Evolutionary conservation across 2,329 filamentous ascomycete genomes (phyloP).

Genomic region (Botrytis aclada): DNA sequence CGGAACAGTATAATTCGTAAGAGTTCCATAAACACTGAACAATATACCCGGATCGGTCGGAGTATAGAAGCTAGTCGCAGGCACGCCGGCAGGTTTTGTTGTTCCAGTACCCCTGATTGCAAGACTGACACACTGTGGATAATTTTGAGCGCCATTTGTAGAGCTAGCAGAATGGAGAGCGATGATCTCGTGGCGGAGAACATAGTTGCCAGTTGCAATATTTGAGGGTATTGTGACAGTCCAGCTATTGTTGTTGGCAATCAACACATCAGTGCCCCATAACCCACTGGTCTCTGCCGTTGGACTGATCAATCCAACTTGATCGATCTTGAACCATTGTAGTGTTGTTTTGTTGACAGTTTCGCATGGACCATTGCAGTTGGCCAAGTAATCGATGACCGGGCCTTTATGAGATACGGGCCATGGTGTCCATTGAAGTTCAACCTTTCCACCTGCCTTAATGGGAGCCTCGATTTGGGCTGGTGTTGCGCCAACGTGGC

Average conservation of each 20-base stretch:
- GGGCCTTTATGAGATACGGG: slow-evolving; percentile 56
- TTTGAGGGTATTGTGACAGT: slow-evolving; percentile 45
- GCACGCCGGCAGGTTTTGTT: slow-evolving; percentile 39
- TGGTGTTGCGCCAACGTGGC: slow-evolving; percentile 56
- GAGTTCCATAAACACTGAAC: slow-evolving; percentile 40
- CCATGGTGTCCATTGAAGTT: slow-evolving; percentile 62
- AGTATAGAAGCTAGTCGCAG: slow-evolving; percentile 43
- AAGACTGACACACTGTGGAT: slow-evolving; percentile 52
- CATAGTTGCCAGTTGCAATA: slow-evolving; percentile 48
- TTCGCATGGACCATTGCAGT: slow-evolving; percentile 42
- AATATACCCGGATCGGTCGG: slow-evolving; percentile 44
- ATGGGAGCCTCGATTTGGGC: slow-evolving; percentile 52
- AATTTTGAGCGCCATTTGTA: slow-evolving; percentile 47
- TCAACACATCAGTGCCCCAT: slow-evolving; percentile 48
- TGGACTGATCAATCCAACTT: slow-evolving; percentile 38
- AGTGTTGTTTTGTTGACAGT: slow-evolving; percentile 42
- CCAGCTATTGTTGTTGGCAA: slow-evolving; percentile 53
- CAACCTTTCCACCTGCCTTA: slow-evolving; percentile 56
- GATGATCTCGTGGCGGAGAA: slow-evolving; percentile 48
- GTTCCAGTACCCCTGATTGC: slow-evolving; percentile 45
- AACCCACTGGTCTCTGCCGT: slow-evolving; percentile 35
- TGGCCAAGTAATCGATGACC: slow-evolving; percentile 36
- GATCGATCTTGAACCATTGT: slow-evolving; percentile 46
- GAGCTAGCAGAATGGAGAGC: slow-evolving; percentile 32
- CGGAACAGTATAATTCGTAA: slow-evolving; percentile 38